These are phyloP conservation scores for Sistotremastrum niveocremeum DNA, from an alignment of 768 basidiomycete species.

Conservation along the genomic window DNA sequence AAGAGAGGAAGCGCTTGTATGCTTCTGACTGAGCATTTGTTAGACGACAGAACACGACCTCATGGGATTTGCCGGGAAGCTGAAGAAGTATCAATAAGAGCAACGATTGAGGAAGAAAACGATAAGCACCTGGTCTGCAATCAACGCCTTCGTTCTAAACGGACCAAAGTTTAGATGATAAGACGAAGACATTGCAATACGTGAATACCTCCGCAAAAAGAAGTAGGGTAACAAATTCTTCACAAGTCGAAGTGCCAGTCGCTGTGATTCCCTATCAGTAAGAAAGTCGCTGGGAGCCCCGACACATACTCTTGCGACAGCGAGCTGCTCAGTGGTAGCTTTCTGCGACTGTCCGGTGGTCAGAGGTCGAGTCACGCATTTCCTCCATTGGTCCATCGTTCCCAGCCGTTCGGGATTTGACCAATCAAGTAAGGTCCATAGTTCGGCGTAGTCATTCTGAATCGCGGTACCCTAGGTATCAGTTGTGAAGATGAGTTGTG, in stretches of 20 bases:
- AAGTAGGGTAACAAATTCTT: conserved; percentile 65
- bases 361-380: conserved; percentile 54
- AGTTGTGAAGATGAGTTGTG: conserved; percentile 6
- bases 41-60: conserved; percentile 90
- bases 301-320: conserved; percentile 33
- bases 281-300: background rate
- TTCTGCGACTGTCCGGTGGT: conserved; percentile 51
- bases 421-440: conserved; percentile 91
- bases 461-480: conserved; percentile 31
- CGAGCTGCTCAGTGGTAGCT: conserved; percentile 49
- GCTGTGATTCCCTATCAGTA: background rate
- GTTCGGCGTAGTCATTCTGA: conserved; percentile 82
- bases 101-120: background rate
- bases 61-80: conserved; percentile 80
- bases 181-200: background rate
- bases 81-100: conserved; percentile 16
- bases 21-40: conserved; percentile 54
- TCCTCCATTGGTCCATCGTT: conserved; percentile 60
- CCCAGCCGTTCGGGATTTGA: conserved; percentile 75
- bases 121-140: conserved; percentile 44
- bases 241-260: conserved; percentile 24
- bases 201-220: conserved; percentile 60
- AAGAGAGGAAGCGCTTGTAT: conserved; percentile 59
- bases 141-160: conserved; percentile 59
- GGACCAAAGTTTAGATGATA: background rate